Conservation (phyloP, 371 early-diverging fungal genomes). For the Apophysomyces variabilis region DNA sequence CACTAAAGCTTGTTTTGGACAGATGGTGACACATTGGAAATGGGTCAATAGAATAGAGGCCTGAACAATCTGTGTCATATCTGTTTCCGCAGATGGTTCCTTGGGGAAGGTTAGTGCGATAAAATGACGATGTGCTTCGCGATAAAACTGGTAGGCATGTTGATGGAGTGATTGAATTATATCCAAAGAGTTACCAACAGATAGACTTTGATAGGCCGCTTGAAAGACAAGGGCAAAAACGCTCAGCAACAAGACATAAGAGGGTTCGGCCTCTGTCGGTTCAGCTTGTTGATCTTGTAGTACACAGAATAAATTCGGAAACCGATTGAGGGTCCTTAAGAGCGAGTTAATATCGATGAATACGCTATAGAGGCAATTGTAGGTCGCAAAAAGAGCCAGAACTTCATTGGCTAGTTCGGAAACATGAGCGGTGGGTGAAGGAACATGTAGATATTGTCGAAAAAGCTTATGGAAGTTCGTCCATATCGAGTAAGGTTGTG, state of each 20-base stretch:
- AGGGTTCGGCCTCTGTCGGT: conserved; percentile 7
- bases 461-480: conserved; percentile 19
- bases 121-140: conserved; percentile 37
- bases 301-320: conserved; percentile 14
- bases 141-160: conserved; percentile 28
- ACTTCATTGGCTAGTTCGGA: conserved; percentile 21
- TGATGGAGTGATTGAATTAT: conserved; percentile 15
- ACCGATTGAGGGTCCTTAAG: background rate
- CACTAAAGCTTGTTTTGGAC: conserved; percentile 39
- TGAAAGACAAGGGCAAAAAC: conserved; percentile 38
- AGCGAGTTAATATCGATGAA: conserved; percentile 28
- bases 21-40: conserved; percentile 38
- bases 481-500: conserved; percentile 36
- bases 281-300: conserved; percentile 12
- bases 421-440: background rate
- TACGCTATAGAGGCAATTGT: conserved; percentile 39
- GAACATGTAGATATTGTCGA: background rate
- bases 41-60: conserved; percentile 41
- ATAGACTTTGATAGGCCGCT: conserved; percentile 35
- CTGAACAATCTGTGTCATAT: conserved; percentile 19
- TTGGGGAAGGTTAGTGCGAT: conserved; percentile 26
- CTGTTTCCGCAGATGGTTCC: conserved; percentile 1
- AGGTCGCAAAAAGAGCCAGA: conserved; percentile 20
- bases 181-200: conserved; percentile 16
- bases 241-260: conserved; percentile 24